A percentile compares a stretch with the other conserved stretches of the same genome.
Evolutionary conservation across 768 basidiomycete genomes (phyloP).

Genomic region (Gloeophyllum trabeum): DNA sequence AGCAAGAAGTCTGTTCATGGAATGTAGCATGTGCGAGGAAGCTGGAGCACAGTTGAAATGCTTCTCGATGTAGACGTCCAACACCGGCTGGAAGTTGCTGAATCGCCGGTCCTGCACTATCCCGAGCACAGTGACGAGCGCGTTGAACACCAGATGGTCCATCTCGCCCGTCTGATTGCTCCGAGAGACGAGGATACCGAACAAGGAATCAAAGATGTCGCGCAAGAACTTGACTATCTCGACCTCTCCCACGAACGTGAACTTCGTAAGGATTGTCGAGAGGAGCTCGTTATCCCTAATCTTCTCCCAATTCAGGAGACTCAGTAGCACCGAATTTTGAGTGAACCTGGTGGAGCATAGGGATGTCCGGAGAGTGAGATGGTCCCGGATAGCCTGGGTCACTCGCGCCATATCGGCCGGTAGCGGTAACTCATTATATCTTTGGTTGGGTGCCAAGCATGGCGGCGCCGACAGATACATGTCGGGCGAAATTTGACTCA

Average conservation of each 20-base stretch:
- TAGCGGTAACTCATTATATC: constrained; percentile 44
- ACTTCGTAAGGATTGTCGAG: constrained; percentile 63
- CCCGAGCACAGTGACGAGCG: constrained; percentile 82
- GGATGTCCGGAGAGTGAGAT: constrained; percentile 73
- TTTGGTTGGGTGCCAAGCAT: constrained; percentile 42
- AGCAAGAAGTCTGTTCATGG: constrained; percentile 73
- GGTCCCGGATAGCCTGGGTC: constrained; percentile 66
- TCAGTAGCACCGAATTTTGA: constrained; percentile 77
- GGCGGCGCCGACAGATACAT: constrained; percentile 67
- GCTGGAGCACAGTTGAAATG: constrained; percentile 80
- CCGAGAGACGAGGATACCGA: constrained; percentile 72
- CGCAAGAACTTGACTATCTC: constrained; percentile 91
- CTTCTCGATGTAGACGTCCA: constrained; percentile 87
- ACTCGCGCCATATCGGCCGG: constrained; percentile 51
- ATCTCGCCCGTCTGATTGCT: constrained; percentile 69
- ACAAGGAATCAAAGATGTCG: constrained; percentile 87
- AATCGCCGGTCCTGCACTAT: constrained; percentile 92
- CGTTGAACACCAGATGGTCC: constrained; percentile 82
- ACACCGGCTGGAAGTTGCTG: constrained; percentile 87
- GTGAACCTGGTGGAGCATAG: constrained; percentile 90
- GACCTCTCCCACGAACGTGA: constrained; percentile 87
- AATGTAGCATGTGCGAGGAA: constrained; percentile 74
- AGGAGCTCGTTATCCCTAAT: constrained; percentile 54
- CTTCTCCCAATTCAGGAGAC: constrained; percentile 73
- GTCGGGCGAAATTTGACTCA: constrained; percentile 47